phyloP scores from a whole-genome alignment of 495 filamentous ascomycete genomes.

The Neurospora discreta region DNA sequence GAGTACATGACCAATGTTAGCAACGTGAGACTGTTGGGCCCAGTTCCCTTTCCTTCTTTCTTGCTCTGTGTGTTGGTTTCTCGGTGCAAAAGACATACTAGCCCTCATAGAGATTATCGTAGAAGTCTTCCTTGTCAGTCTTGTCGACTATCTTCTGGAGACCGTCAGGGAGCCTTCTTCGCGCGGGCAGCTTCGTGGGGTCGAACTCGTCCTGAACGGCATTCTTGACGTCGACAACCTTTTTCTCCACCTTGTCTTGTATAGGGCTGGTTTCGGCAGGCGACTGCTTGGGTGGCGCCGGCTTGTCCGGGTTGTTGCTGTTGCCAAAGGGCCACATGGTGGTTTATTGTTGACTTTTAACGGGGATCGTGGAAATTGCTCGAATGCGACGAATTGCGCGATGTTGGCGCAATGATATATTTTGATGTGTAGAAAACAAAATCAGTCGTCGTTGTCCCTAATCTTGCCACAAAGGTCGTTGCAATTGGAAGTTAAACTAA shows the following conservation, averaged over 20 bases:
- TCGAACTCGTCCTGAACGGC: slow-evolving; percentile 20
- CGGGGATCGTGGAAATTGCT: neutral
- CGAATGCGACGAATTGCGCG: neutral
- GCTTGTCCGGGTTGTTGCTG: slow-evolving; percentile 30
- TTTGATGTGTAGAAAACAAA: neutral
- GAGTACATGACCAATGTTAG: slow-evolving; percentile 9
- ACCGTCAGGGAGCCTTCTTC: slow-evolving; percentile 52
- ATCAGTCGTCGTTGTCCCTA: neutral
- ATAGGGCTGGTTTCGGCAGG: slow-evolving; percentile 6
- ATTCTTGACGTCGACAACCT: slow-evolving; percentile 8
- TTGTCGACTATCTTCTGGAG: slow-evolving; percentile 59
- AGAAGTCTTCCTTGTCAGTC: slow-evolving; percentile 63
- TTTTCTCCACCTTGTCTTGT: slow-evolving; percentile 3
- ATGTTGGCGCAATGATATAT: neutral
- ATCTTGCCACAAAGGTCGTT: neutral
- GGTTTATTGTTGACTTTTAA: neutral
- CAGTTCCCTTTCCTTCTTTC: neutral
- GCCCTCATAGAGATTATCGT: slow-evolving; percentile 65
- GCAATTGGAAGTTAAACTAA: neutral
- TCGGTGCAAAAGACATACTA: slow-evolving; percentile 49
- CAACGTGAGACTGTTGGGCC: neutral
- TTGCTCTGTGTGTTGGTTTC: neutral
- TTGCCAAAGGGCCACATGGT: slow-evolving; percentile 32
- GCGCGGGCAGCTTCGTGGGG: slow-evolving; percentile 40
- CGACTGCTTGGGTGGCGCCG: slow-evolving; percentile 9